A percentile compares a stretch with the other conserved stretches of the same genome.
Evolutionary conservation across 202 grass and related monocot genomes (phyloP).

Genomic region (Hordeum pubiflorum): DNA sequence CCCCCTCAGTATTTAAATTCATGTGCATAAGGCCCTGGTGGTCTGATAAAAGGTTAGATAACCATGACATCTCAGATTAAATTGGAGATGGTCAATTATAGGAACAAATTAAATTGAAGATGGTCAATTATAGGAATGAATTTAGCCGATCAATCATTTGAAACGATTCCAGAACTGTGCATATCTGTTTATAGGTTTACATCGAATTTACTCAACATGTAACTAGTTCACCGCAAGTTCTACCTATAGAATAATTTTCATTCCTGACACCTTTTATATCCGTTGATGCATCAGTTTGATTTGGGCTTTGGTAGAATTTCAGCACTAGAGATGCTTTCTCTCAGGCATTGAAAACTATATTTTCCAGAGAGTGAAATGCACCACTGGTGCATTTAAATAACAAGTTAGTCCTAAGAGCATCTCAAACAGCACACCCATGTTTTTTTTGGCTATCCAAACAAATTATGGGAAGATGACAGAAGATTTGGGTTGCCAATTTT

Average conservation of each 20-base stretch:
- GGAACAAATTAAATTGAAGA: slow-evolving; percentile 30
- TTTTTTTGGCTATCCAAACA: too few relatives aligned
- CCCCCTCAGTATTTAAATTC: slow-evolving; percentile 35
- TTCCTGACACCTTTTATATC: not conserved
- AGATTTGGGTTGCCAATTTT: too few relatives aligned
- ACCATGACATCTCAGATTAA: slow-evolving; percentile 37
- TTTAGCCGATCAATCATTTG: slow-evolving; percentile 27
- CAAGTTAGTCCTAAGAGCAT: too few relatives aligned
- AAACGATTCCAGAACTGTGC: slow-evolving; percentile 33
- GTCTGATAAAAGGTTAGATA: slow-evolving; percentile 42
- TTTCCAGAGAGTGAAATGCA: not conserved
- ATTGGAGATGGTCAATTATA: slow-evolving; percentile 43
- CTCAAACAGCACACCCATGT: too few relatives aligned
- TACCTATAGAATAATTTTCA: not conserved
- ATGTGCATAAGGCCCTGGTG: slow-evolving; percentile 40
- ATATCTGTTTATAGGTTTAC: slow-evolving; percentile 33
- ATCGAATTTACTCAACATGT: slow-evolving; percentile 27
- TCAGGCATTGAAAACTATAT: not conserved
- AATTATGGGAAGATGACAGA: too few relatives aligned
- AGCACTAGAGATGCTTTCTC: not conserved
- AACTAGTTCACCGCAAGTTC: slow-evolving; percentile 23
- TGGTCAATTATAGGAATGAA: slow-evolving; percentile 33
- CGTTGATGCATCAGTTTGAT: not conserved
- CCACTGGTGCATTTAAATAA: too few relatives aligned
- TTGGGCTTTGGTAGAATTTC: not conserved